These are phyloP conservation scores for Candida sp. DNA, from an alignment of 1,139 yeast genomes.

Conservation along the genomic window DNA sequence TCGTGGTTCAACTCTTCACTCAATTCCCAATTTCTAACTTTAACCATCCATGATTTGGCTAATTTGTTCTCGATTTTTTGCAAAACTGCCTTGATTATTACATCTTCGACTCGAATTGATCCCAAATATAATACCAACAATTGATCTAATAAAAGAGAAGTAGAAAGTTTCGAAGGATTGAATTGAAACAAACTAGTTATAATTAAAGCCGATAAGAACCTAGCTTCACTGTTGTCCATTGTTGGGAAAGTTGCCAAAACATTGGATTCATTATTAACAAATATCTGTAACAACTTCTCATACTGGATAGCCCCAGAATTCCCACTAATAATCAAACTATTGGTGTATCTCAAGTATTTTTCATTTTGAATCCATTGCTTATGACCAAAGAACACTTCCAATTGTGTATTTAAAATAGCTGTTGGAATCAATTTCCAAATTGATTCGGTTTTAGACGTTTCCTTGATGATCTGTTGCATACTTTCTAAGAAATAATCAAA, in stretches of 20 bases:
- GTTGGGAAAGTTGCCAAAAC: conserved; percentile 25
- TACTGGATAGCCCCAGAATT: conserved; percentile 37
- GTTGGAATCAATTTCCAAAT: conserved; percentile 47
- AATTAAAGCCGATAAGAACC: conserved; percentile 43
- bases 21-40: conserved; percentile 66
- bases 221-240: conserved; percentile 14
- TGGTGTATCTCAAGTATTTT: conserved; percentile 38
- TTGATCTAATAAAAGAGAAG: conserved; percentile 40
- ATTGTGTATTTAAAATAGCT: conserved; percentile 56
- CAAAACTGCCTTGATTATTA: conserved; percentile 54
- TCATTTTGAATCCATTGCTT: conserved; percentile 43
- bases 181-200: conserved; percentile 43
- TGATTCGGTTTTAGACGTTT: conserved; percentile 6
- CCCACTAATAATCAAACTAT: conserved; percentile 30
- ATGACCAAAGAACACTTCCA: conserved; percentile 58
- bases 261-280: conserved; percentile 47
- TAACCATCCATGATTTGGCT: conserved; percentile 54
- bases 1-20: conserved; percentile 34
- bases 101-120: conserved; percentile 57
- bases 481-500: conserved; percentile 26
- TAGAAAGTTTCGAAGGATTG: conserved; percentile 48
- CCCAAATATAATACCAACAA: conserved; percentile 59
- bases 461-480: conserved; percentile 15
- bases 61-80: conserved; percentile 52
- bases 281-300: conserved; percentile 60